These are phyloP conservation scores for Yamadazyma ubonensis DNA, from an alignment of 805 yeast species.

Conservation along the genomic window DNA sequence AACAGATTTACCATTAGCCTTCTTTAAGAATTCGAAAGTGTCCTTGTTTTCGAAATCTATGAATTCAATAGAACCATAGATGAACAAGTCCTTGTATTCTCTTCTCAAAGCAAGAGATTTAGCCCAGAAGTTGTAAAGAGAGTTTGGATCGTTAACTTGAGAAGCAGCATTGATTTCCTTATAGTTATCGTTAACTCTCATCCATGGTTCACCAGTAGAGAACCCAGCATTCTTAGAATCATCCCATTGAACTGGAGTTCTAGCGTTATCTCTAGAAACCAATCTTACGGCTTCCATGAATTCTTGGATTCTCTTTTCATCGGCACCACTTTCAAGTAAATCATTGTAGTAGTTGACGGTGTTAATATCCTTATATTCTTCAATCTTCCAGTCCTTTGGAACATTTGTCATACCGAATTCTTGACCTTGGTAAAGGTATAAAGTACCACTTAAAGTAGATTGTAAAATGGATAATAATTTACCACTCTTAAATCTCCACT, in stretches of 20 bases:
- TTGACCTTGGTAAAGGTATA: conserved; percentile 60
- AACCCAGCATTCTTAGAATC: conserved; percentile 47
- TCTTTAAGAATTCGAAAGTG: conserved; percentile 43
- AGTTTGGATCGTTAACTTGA: conserved; percentile 45
- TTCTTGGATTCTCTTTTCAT: conserved; percentile 12
- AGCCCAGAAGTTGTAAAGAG: conserved; percentile 48
- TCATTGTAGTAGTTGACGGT: conserved; percentile 42
- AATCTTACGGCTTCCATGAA: conserved; percentile 35
- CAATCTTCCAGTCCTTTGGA: conserved; percentile 41
- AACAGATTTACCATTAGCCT: conserved; percentile 24
- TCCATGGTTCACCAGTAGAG: conserved; percentile 53
- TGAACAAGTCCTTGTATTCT: conserved; percentile 40
- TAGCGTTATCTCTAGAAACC: conserved; percentile 51
- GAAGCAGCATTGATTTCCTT: conserved; percentile 47
- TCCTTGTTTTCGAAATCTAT: conserved; percentile 41
- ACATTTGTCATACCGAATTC: conserved; percentile 58
- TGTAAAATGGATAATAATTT: conserved; percentile 49
- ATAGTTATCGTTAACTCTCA: conserved; percentile 50
- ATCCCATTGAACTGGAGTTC: conserved; percentile 61
- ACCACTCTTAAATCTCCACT: conserved; percentile 37
- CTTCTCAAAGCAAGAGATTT: conserved; percentile 45
- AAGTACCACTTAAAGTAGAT: conserved; percentile 50
- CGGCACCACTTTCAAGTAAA: conserved; percentile 25
- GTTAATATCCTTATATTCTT: conserved; percentile 52
- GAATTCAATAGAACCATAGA: conserved; percentile 44